phyloP scores from a whole-genome alignment of 768 basidiomycete species.

The Suillus subaureus region DNA sequence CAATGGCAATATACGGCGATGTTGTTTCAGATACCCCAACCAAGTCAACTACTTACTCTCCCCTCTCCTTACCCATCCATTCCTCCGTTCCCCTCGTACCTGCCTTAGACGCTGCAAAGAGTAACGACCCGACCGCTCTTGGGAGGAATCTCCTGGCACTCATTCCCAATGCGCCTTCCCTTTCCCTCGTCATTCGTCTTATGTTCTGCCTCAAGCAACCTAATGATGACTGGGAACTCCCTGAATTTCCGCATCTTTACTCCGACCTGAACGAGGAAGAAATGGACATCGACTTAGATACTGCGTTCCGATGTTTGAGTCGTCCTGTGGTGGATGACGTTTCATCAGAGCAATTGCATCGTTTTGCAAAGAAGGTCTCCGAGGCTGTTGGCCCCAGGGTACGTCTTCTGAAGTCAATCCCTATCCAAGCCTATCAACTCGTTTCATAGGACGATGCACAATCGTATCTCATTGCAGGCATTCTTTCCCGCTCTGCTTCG shows the following conservation, averaged over 20 bases:
- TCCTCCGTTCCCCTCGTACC: slow-evolving; percentile 45
- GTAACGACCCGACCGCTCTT: slow-evolving; percentile 58
- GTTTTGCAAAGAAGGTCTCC: slow-evolving; percentile 58
- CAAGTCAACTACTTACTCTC: slow-evolving; percentile 42
- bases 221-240: slow-evolving; percentile 79
- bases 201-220: slow-evolving; percentile 82
- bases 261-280: slow-evolving; percentile 56
- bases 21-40: slow-evolving; percentile 47
- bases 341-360: slow-evolving; percentile 48
- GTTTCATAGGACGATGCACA: slow-evolving; percentile 50
- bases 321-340: slow-evolving; percentile 64
- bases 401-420: slow-evolving; percentile 1
- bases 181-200: slow-evolving; percentile 65
- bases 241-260: slow-evolving; percentile 71
- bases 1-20: slow-evolving; percentile 63
- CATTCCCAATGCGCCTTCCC: slow-evolving; percentile 60
- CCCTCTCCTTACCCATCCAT: slow-evolving; percentile 38
- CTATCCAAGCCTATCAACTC: slow-evolving; percentile 11
- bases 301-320: slow-evolving; percentile 52
- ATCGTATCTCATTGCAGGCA: slow-evolving; percentile 60
- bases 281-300: slow-evolving; percentile 60
- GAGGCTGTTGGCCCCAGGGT: slow-evolving; percentile 63
- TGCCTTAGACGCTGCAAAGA: slow-evolving; percentile 61
- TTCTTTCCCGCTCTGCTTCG: slow-evolving; percentile 65
- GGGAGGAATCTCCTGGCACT: slow-evolving; percentile 63